Evolutionary conservation across 2,329 filamentous ascomycete species (phyloP).

Genomic region (Fusarium fracticaudum): DNA sequence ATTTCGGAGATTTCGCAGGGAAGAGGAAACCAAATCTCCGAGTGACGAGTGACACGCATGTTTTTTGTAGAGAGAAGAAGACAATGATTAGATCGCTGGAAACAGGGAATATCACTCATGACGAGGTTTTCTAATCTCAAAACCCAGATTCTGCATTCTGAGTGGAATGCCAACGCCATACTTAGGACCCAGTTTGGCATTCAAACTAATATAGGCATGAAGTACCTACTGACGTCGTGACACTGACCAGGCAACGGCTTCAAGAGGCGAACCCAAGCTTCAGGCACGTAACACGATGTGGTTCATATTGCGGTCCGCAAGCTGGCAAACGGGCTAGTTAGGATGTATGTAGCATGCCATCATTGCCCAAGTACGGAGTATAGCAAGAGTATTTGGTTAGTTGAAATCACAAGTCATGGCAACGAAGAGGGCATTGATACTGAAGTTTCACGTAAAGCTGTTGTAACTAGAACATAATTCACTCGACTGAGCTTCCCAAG

Average conservation of each 20-base stretch:
- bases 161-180: slow-evolving; percentile 12
- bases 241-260: slow-evolving; percentile 18
- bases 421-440: neutral
- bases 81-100: neutral
- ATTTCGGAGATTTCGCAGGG: slow-evolving; percentile 34
- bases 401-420: neutral
- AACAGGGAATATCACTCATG: slow-evolving; percentile 26
- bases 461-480: neutral
- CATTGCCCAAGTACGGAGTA: neutral
- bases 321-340: neutral
- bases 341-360: neutral
- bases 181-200: neutral
- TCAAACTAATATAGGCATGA: neutral
- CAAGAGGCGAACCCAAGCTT: neutral
- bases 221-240: slow-evolving; percentile 4
- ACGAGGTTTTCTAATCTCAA: slow-evolving; percentile 10
- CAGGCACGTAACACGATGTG: neutral
- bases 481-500: slow-evolving; percentile 1
- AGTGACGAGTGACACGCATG: slow-evolving; percentile 16
- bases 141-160: neutral
- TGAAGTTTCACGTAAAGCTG: neutral
- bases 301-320: neutral
- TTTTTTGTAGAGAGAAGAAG: neutral
- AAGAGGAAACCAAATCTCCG: slow-evolving; percentile 41
- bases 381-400: neutral